These are phyloP conservation scores for Lupinus albus DNA, from an alignment of 306 rosid species.

Conservation along the genomic window DNA sequence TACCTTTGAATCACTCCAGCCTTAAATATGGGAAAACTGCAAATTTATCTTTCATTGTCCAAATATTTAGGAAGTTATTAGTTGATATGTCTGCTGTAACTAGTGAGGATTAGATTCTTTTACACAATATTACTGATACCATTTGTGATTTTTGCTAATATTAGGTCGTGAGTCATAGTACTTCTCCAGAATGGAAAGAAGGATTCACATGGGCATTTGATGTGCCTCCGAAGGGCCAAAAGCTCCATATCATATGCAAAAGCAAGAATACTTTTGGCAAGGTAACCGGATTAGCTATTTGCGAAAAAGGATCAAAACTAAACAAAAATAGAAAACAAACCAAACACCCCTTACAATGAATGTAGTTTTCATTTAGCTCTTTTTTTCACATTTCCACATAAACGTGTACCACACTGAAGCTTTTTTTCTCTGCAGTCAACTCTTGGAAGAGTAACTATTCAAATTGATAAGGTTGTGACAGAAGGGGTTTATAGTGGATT, in stretches of 20 bases:
- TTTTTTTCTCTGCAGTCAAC: constrained; percentile 63
- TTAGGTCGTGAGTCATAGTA: constrained; percentile 85
- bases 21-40: neutral
- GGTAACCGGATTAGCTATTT: constrained; percentile 53
- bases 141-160: constrained; percentile 33
- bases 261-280: constrained; percentile 98
- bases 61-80: constrained; percentile 9
- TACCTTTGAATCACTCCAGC: constrained; percentile 17
- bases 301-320: neutral
- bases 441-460: constrained; percentile 94
- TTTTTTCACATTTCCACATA: constrained; percentile 25
- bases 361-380: neutral
- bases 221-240: constrained; percentile 97
- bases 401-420: constrained; percentile 14
- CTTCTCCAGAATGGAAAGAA: constrained; percentile 97
- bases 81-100: constrained; percentile 34
- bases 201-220: constrained; percentile 98
- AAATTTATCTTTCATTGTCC: constrained; percentile 21
- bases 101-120: constrained; percentile 33
- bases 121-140: constrained; percentile 35
- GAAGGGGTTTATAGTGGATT: constrained; percentile 96
- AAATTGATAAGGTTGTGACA: constrained; percentile 88
- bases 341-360: neutral
- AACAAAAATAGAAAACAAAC: no score
- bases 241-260: constrained; percentile 89